phyloP scores from a whole-genome alignment of 2,329 filamentous ascomycete species.

The Colletotrichum shisoi region DNA sequence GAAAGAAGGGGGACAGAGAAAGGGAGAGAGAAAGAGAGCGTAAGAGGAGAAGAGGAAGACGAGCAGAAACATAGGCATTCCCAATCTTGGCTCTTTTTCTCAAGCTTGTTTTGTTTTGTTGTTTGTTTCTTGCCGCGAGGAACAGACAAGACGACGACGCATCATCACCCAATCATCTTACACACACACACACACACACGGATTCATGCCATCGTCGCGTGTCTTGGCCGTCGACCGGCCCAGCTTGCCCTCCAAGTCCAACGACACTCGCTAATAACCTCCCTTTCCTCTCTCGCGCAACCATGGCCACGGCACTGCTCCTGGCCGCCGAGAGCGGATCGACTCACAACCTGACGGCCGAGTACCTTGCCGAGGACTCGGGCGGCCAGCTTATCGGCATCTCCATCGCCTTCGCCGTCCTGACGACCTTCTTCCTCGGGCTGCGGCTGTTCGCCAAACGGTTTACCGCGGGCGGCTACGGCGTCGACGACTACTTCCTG shows the following conservation, averaged over 20 bases:
- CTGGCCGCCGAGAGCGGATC: slow-evolving; percentile 11
- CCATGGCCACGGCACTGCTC: slow-evolving; percentile 17
- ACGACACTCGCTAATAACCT: too few relatives aligned
- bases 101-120: background rate
- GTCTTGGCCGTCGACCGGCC: slow-evolving; percentile 36
- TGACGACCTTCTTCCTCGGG: slow-evolving; percentile 32
- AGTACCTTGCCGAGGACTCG: slow-evolving; percentile 33
- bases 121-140: slow-evolving; percentile 18
- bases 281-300: background rate
- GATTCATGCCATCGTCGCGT: slow-evolving; percentile 29
- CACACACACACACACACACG: background rate
- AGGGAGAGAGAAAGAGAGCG: too few relatives aligned
- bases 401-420: slow-evolving; percentile 38
- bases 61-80: background rate
- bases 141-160: background rate
- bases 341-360: slow-evolving; percentile 9
- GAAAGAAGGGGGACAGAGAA: too few relatives aligned
- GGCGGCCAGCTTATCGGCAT: slow-evolving; percentile 39
- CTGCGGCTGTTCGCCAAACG: slow-evolving; percentile 31
- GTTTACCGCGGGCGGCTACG: slow-evolving; percentile 35
- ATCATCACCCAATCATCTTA: background rate
- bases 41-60: too few relatives aligned
- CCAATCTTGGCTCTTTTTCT: background rate
- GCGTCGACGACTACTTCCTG: slow-evolving; percentile 34
- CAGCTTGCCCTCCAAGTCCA: slow-evolving; percentile 9